Conservation (phyloP, 208 protist species). For the Leishmania gerbilli region DNA sequence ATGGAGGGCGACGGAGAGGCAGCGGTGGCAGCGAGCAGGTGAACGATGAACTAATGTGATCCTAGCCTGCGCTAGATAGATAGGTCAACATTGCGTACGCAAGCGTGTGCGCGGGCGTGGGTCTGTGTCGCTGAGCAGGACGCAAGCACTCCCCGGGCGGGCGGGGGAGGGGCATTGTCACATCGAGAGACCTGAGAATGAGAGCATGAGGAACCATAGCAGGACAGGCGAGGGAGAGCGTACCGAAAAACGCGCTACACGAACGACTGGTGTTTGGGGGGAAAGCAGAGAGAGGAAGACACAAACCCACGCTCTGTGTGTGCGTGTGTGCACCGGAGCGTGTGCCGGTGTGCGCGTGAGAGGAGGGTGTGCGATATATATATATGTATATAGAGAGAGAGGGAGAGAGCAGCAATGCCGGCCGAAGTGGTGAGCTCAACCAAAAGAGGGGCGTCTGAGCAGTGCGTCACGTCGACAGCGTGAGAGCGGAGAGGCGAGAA, state of each 20-base stretch:
- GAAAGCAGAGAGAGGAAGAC: not conserved
- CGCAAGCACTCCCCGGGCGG: not conserved
- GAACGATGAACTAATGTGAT: too few species aligned
- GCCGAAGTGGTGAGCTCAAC: too few species aligned
- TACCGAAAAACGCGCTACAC: not conserved
- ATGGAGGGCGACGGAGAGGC: not conserved
- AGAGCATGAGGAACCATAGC: not conserved
- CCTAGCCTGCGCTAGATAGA: not conserved
- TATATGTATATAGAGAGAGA: too few species aligned
- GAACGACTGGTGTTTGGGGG: not conserved
- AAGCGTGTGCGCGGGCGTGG: not conserved
- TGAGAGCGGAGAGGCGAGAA: not conserved
- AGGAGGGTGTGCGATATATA: not conserved
- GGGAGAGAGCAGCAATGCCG: not conserved
- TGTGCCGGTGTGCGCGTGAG: not conserved
- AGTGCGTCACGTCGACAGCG: not conserved
- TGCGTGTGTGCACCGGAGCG: not conserved
- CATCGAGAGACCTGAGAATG: not conserved
- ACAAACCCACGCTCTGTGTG: not conserved
- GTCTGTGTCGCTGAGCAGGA: not conserved
- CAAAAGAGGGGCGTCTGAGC: not conserved
- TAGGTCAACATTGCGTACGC: not conserved
- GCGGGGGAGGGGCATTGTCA: not conserved
- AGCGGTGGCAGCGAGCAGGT: not conserved
- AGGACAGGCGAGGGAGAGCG: not conserved